Base-by-base conservation (phyloP, 257 asterid genomes). In the Misopates orontium region DNA sequence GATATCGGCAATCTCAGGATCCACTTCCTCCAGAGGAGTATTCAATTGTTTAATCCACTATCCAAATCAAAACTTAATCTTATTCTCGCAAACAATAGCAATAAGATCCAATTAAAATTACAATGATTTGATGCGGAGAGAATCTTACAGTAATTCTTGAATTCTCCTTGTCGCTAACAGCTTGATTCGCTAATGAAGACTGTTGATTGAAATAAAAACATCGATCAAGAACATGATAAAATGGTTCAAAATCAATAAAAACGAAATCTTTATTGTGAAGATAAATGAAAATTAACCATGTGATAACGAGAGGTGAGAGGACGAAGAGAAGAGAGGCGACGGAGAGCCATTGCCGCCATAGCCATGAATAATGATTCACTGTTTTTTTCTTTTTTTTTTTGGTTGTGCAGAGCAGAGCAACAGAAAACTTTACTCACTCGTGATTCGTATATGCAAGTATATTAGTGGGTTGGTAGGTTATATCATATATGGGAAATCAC, bases 11-110 rank as follows among this genome's bases (percentile, higher is more conserved):
- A 91, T 71, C 83, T 91, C 91, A 25, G 95, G 96, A 86, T 91
- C 96, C 25, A 86, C 80, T 75, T 88, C 88, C 56, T 88, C 88
- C 71, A 91, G 77, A 2, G 91, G 85, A 51, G 90, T 83, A 75
- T 91, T 91, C 79, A 91, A 71, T 72, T 88, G 95, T 32, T 84
- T 86, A 31, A 80, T 82, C 98, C 96, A 91, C 96, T 88, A 82
- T 51, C 14, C 57, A 74, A 66, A n/a, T 47, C 57, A 69, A 71
- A 56, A 52, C 50, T 23, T 49, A 47, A 61, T 44, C 48, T n/a
- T 28, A n/a, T 19, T 21, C 3, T n/a, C n/a, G n/a, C n/a, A n/a
- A n/a, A n/a, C n/a, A 28, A 28, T 28, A 28, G 7, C 7, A 25
- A 60, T 7, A 71, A 82, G 79, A 80, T 83, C 67, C 67, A 82